Evolutionary conservation across 495 filamentous ascomycete genomes (phyloP).

Genomic region (Aspergillus bridgeri): DNA sequence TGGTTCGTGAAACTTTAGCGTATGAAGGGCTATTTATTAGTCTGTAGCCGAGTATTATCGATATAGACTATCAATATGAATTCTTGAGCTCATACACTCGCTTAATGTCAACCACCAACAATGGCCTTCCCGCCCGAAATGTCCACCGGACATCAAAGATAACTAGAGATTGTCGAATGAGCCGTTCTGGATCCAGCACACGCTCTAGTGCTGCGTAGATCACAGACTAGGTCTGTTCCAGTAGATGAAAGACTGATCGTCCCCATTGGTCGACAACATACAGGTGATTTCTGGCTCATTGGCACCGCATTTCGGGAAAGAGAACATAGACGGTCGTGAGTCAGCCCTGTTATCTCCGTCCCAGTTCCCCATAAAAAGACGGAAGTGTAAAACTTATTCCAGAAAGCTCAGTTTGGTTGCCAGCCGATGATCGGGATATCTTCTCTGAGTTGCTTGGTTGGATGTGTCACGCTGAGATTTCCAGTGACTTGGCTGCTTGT

Average conservation of each 20-base stretch:
- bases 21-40: constrained; percentile 4
- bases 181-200: constrained; percentile 3
- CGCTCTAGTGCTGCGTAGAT: constrained; percentile 3
- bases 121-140: not conserved
- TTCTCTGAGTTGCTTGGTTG: no score
- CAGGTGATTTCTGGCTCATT: not conserved
- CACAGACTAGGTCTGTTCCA: not conserved
- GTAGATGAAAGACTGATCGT: not conserved
- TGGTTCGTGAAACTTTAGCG: constrained; percentile 3
- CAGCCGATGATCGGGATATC: no score
- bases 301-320: no score
- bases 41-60: not conserved
- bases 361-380: no score
- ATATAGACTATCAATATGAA: not conserved
- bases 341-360: no score
- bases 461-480: no score
- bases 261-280: not conserved
- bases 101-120: constrained; percentile 2
- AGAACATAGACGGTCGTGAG: no score
- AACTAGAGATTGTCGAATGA: constrained; percentile 8
- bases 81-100: not conserved
- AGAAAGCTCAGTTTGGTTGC: no score
- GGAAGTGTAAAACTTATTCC: no score
- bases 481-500: no score
- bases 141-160: constrained; percentile 5